Evolutionary conservation across 148 eudicot species (phyloP), one percentile per base, ranked within the genome.

Genomic region (Amaranthus palmeri): DNA sequence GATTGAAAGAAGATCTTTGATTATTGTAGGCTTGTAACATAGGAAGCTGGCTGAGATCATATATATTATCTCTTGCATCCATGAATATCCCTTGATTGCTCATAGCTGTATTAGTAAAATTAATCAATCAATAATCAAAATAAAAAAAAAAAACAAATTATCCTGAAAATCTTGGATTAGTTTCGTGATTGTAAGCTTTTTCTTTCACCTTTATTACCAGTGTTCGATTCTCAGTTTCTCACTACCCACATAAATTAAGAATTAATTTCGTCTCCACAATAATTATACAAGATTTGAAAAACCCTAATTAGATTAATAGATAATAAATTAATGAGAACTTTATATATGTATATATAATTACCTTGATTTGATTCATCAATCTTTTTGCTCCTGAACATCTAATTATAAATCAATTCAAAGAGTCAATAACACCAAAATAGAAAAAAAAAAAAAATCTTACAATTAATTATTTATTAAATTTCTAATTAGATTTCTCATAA

Each of bases 361-460:
- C 96, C 92, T 84, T 88, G 89, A 82, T 88, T 83, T 9, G 89
- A 88, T 76, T 92, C 91, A 70, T 89, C 92, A 10, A 78, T 78
- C 86, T 86, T 92, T 83, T 92, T 92, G 96, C 96, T 92, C 74
- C 97, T 78, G 61, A 90, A 82, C 97, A 92, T 92, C 97, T 92
- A 77, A 64, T 15, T 10, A 68, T 57, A 49, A 63, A 63, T 14
- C 61, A 78, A 54, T 51, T 41, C 17, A 68, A 45, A 6, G 44
- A 40, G 44, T 42, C 36, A 15, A 40, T 18, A 55, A 25, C 36
- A 25, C 36, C 36, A 25, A 25, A 25, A 25, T 25, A 25, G 36
- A 25, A 25, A 25, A 25, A 25, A 25, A 25, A 25, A 25, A 15
- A 36, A 3, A 8, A 67, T 36, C 25, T 14, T 25, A 25, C 36